Conservation (phyloP, 2,329 filamentous ascomycete genomes). For the Juglanconis sp. region DNA sequence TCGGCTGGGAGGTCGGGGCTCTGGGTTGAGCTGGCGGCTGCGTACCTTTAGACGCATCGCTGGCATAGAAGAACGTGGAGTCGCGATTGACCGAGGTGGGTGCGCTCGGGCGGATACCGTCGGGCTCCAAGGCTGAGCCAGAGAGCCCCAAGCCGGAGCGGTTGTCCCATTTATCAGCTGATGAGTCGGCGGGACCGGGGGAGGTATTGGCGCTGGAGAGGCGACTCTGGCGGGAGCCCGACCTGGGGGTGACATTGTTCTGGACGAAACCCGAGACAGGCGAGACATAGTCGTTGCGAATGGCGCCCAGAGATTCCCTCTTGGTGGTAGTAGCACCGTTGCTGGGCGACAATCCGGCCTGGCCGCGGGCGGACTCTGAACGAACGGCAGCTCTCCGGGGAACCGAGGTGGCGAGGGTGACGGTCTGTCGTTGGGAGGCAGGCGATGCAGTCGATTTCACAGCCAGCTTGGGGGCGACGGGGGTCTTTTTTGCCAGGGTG, state of each 20-base stretch:
- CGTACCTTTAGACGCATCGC: conserved; percentile 59
- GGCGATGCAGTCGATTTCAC: conserved; percentile 3
- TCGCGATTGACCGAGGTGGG: conserved; percentile 36
- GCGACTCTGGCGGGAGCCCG: conserved; percentile 68
- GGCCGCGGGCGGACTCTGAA: conserved; percentile 20
- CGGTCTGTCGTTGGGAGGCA: conserved; percentile 25
- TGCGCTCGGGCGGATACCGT: conserved; percentile 27
- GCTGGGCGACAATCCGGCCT: conserved; percentile 17
- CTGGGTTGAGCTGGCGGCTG: conserved; percentile 40
- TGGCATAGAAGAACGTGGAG: conserved; percentile 89
- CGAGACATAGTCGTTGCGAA: conserved; percentile 45
- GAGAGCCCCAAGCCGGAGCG: conserved; percentile 32
- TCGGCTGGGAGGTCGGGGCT: conserved; percentile 26
- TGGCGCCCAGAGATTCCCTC: conserved; percentile 25
- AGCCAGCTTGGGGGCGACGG: conserved; percentile 53
- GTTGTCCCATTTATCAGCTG: conserved; percentile 35
- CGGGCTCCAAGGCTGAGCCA: conserved; percentile 29
- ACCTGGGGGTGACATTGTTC: conserved; percentile 75
- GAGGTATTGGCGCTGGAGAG: conserved; percentile 67
- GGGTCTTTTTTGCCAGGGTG: conserved; percentile 56
- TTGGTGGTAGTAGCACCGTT: conserved; percentile 27
- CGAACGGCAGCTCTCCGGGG: conserved; percentile 31
- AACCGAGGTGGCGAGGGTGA: conserved; percentile 41
- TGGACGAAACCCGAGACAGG: conserved; percentile 55
- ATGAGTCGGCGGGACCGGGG: conserved; percentile 44